Base-by-base conservation (phyloP, 371 early-diverging fungal species). In the Mucor piriformis region DNA sequence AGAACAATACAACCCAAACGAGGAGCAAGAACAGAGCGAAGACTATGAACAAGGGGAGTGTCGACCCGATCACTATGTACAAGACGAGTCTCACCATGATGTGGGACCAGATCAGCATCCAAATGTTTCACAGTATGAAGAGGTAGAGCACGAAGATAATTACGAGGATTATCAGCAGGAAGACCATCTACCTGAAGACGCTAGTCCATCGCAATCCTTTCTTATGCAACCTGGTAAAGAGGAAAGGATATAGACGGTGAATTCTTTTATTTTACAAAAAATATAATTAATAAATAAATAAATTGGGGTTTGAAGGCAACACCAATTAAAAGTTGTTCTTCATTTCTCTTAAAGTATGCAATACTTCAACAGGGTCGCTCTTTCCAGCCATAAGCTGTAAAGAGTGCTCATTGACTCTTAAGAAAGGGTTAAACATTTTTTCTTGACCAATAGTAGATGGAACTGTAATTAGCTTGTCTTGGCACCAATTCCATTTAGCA, bases 401-500 rank as follows among this genome's bases (percentile, higher is more conserved):
- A 1, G 84, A 66, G 2, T 90, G 88, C 53, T 90, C 86, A 38
- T 78, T 74, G 48, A 93, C 90, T 25, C 97, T 83, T 76, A 97
- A 73, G 63, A 95, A 97, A 2, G 95, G 95, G 57, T 97, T 97
- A 68, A 85, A 88, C 48, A 82, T 66, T 50, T 86, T 76, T 63
- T 97, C 96, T 52, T 92, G 91, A 12, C 83, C 94, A 66, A 96
- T 92, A 0, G 93, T 92, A 29, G 90, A 88, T 7, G 97, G 95
- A 12, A 96, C 88, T 1, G 95, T 92, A 42, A 74, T 70, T 2
- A 61, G 20, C 40, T 69, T 72, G 16, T 64, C 56, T 47, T 84
- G 81, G 55, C 80, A 76, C 84, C 86, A 87, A 37, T 69, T 74
- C 54, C 86, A 81, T 67, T 92, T 91, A 1, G 74, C 67, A 50